Base-by-base conservation (phyloP, 345 rosid genomes). In the Lumnitzera racemosa region DNA sequence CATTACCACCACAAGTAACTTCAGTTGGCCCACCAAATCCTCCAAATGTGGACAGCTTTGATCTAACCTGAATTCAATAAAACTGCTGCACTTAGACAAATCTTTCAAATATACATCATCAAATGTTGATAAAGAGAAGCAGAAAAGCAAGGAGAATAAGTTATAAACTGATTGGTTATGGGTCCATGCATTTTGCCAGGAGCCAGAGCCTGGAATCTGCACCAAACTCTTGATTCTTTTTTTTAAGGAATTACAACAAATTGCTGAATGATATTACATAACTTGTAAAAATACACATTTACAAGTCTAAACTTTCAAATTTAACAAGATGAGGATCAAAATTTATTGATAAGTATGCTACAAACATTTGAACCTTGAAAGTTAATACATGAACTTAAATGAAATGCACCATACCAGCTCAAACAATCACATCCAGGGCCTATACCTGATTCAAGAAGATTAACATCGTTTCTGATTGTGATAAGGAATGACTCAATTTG, bases 1-100 rank as follows among this genome's bases (percentile, higher is more conserved):
- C 99, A 81, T 95, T 95, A 58, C 99, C 96, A 31, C 99, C 99
- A 59, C 98, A 95, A 0, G 99, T 95, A 66, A 95, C 98, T 81
- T 95, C 99, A 46, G 81, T 64, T 25, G 98, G 98, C 25, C 95
- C 96, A 49, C 96, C 96, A 75, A 86, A 95, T 63, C 97, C 94
- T 58, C 85, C 95, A 72, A 85, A 95, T 15, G 99, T 95, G 55
- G 86, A 71, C 24, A 95, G 81, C 75, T 95, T 95, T 61, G 99
- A 67, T 69, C 99, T 83, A 59, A 90, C 95, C 97, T 95, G 66
- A 31, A 68, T 11, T n/a, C 57, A 13, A 68, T 49, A 46, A 50
- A 31, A 57, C 15, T 24, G 58, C 53, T 47, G 12, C 12, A 41
- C 15, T 17, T 61, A 58, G 59, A 58, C 12, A 70, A 65, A 55